Percentiles rank a stretch among this genome's conserved stretches.
phyloP scores from a whole-genome alignment of 73 alveolate genomes.

The Breviolum minutum region DNA sequence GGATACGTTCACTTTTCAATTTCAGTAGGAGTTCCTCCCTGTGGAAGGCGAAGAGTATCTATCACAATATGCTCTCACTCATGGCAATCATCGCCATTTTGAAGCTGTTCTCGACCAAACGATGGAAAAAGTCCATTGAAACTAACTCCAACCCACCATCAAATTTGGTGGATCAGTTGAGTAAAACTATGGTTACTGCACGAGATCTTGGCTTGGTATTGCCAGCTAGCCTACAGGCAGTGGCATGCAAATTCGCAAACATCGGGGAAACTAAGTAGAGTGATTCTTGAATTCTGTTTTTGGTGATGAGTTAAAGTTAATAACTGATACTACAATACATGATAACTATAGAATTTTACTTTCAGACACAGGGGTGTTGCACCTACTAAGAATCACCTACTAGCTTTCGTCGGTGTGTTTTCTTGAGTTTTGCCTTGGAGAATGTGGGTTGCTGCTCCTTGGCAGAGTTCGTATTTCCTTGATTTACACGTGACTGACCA shows the following conservation, averaged over 20 bases:
- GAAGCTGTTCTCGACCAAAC: background rate
- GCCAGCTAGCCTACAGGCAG: background rate
- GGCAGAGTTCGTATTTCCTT: background rate
- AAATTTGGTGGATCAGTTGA: background rate
- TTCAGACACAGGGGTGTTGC: too few species aligned
- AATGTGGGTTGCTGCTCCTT: constrained; percentile 14
- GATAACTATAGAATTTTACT: too few species aligned
- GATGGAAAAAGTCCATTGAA: background rate
- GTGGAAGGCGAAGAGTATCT: background rate
- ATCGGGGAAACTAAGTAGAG: background rate
- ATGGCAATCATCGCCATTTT: background rate
- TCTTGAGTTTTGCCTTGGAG: background rate
- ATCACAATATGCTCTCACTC: background rate
- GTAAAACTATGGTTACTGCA: background rate
- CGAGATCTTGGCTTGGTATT: background rate
- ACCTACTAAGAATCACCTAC: background rate
- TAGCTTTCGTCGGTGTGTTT: background rate
- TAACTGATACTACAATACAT: too few species aligned
- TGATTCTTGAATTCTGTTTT: background rate
- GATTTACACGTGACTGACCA: background rate
- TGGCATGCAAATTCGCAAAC: background rate
- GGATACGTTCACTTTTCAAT: too few species aligned
- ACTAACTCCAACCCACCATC: background rate
- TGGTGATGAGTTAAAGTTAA: background rate
- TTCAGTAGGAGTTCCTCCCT: too few species aligned